Percentiles rank a stretch among this genome's conserved stretches.
These are phyloP conservation scores for Trichoderma breve DNA, from an alignment of 2,329 filamentous ascomycete species.

Conservation along the genomic window DNA sequence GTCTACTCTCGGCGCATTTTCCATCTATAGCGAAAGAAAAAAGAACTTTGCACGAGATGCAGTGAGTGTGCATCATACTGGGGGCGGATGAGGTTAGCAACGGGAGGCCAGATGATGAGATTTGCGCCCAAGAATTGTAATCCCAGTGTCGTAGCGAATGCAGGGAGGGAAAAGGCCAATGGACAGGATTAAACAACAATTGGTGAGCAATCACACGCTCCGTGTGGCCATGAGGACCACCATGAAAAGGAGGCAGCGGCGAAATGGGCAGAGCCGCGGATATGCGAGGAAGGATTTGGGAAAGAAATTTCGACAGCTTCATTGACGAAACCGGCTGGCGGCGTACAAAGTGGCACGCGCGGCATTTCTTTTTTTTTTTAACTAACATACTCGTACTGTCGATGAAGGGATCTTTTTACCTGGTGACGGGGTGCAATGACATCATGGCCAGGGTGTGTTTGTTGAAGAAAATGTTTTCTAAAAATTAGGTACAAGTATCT, in stretches of 20 bases:
- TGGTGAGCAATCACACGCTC: not conserved
- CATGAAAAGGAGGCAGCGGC: not conserved
- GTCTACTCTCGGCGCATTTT: not conserved
- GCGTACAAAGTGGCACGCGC: not conserved
- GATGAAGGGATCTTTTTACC: not conserved
- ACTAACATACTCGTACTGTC: not conserved
- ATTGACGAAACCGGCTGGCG: not conserved
- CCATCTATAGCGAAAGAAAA: not conserved
- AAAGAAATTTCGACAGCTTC: not conserved
- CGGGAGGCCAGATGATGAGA: not conserved
- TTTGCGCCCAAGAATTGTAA: not conserved
- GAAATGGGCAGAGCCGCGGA: not conserved
- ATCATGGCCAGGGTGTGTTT: not conserved
- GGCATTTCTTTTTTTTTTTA: not conserved
- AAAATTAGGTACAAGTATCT: not conserved
- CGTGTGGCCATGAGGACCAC: not conserved
- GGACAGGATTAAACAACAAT: not conserved
- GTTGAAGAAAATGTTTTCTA: not conserved
- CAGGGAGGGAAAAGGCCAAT: not conserved
- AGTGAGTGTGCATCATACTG: not conserved
- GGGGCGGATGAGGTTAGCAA: not conserved
- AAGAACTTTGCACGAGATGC: not conserved
- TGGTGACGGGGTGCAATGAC: not conserved
- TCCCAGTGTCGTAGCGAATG: not conserved
- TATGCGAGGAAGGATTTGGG: conserved; percentile 6